Evolutionary conservation across 352 stramenopile genomes (phyloP), one percentile per base, ranked within the genome.

Genomic region (Bremia lactucae): DNA sequence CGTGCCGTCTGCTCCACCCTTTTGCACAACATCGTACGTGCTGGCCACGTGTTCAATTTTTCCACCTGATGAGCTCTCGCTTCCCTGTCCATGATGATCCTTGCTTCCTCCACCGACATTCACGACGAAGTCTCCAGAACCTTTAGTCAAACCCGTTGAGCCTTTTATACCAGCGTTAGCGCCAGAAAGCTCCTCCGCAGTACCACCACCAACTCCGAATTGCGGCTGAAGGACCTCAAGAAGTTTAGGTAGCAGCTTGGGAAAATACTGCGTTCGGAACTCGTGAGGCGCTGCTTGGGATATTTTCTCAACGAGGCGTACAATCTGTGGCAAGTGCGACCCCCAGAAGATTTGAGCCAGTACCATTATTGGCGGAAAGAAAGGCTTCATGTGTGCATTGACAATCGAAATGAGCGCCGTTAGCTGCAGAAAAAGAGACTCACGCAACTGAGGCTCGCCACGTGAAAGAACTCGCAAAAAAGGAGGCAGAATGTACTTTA

Each of bases 381-480:
- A 99, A 16, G 93, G 88, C 36, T 95, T 85, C 52, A 99, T 86
- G 70, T 98, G 88, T 14, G 94, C 72, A 33, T 95, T 73, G 10
- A 98, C 94, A 52, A 98, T 98, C 5, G 82, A 72, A 21, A 96
- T 96, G 13, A 99, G 59, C 35, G 83, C 91, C 43, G 92, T 96
- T 8, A 98, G 71, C 49, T 99, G 93, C 47, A 98, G 73, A 18
- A 99, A 86, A n/a, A 99, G 72, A 35, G 86, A 95, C 59, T 98
- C 94, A 28, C 95, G 76, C 15, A 98, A 52, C 4, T 84, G 88
- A 6, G 80, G 78, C 54, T 97, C 88, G 36, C 91, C 95, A 25
- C 69, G 74, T 8, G 76, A 69, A 28, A 98, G 68, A n/a, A 97
- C 95, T 15, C 82, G 60, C 33, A 99, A 53, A 31, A 99, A 97